Conservation (phyloP, 225 moss, liverwort and hornwort genomes). For the Thuidium tamariscinum region DNA sequence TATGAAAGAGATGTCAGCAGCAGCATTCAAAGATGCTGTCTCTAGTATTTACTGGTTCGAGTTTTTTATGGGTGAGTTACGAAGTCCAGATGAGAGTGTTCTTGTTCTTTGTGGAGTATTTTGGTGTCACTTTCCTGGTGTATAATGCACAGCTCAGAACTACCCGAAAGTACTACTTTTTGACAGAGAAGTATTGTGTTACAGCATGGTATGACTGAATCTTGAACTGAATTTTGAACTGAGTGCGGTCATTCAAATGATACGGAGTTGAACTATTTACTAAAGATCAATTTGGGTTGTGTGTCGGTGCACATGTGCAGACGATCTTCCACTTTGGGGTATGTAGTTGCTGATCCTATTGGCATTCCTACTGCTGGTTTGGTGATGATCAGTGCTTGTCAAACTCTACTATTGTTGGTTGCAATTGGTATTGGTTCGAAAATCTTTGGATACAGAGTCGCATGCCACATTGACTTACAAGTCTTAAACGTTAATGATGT, state of each 20-base stretch:
- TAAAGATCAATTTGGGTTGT: background rate
- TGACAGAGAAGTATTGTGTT: background rate
- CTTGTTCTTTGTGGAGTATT: background rate
- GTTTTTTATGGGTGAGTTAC: conserved; percentile 82
- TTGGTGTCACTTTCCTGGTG: background rate
- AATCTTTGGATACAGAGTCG: background rate
- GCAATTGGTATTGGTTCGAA: background rate
- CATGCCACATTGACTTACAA: background rate
- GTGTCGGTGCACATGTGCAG: conserved; percentile 26
- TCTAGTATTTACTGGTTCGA: conserved; percentile 88
- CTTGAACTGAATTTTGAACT: background rate
- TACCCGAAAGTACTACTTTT: background rate
- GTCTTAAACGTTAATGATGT: background rate
- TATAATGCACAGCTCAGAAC: background rate
- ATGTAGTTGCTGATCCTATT: background rate
- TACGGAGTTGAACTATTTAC: background rate
- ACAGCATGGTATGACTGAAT: background rate
- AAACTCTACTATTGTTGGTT: background rate
- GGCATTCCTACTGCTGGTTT: background rate
- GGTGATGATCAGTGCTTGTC: background rate
- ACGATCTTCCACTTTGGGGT: conserved; percentile 99
- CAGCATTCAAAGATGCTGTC: conserved; percentile 57
- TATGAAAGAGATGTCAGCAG: conserved; percentile 13
- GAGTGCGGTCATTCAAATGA: background rate
- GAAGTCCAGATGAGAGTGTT: background rate